Evolutionary conservation across 2,329 filamentous ascomycete species (phyloP).

Genomic region (Verticillium klebahnii): DNA sequence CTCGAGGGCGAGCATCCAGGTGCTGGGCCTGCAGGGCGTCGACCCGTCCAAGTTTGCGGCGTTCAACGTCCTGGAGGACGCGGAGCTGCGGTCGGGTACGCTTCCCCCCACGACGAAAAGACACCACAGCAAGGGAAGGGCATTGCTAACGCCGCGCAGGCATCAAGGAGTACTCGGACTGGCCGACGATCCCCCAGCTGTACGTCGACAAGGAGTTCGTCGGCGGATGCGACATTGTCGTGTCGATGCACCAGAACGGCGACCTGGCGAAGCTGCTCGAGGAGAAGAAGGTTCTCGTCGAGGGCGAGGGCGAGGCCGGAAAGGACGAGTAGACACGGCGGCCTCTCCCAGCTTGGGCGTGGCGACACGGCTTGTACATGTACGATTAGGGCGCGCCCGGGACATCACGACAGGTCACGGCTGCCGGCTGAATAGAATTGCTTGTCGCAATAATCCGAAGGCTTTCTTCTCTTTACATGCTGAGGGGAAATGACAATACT

Average conservation of each 20-base stretch:
- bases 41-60: conserved; percentile 96
- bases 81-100: conserved; percentile 76
- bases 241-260: conserved; percentile 96
- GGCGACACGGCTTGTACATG: background rate
- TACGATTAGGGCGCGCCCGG: background rate
- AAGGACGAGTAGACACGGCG: conserved; percentile 25
- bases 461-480: too few relatives aligned
- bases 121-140: too few relatives aligned
- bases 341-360: background rate
- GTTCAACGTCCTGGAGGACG: conserved; percentile 93
- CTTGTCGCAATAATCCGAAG: background rate
- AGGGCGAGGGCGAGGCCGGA: conserved; percentile 36
- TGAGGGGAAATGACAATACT: background rate
- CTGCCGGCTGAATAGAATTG: background rate
- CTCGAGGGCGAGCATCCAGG: conserved; percentile 90
- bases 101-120: conserved; percentile 4
- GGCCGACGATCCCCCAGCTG: conserved; percentile 96
- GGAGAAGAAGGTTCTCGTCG: conserved; percentile 78
- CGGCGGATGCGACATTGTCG: conserved; percentile 94
- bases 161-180: conserved; percentile 98
- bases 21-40: conserved; percentile 89
- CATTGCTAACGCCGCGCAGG: conserved; percentile 43
- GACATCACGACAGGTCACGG: background rate
- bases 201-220: conserved; percentile 96
- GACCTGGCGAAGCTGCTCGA: conserved; percentile 88